These are phyloP conservation scores for Carex kokanica DNA, from an alignment of 176 grass and related monocot genomes.

Conservation along the genomic window DNA sequence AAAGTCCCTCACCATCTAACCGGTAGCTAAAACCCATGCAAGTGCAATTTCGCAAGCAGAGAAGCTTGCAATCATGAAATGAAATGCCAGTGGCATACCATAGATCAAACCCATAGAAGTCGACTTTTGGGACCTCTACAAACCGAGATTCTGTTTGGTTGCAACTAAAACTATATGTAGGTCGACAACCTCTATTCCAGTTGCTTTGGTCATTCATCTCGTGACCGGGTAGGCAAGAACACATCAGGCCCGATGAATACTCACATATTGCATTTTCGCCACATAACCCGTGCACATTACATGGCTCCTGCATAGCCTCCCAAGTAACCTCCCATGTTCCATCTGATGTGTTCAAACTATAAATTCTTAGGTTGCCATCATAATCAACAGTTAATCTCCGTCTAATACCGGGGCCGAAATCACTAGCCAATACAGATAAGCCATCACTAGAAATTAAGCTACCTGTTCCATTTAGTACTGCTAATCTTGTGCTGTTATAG, in stretches of 20 bases:
- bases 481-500: conserved; percentile 40
- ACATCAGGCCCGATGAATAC: conserved; percentile 39
- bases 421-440: background rate
- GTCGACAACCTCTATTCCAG: conserved; percentile 60
- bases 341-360: conserved; percentile 61
- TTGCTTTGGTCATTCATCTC: conserved; percentile 42
- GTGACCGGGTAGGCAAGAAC: conserved; percentile 60
- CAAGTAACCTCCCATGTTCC: conserved; percentile 46
- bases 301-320: conserved; percentile 31
- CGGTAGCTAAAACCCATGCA: conserved; percentile 63
- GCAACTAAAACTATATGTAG: conserved; percentile 38
- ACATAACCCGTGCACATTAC: conserved; percentile 69
- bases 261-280: conserved; percentile 63
- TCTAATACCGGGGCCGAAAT: conserved; percentile 14
- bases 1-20: conserved; percentile 34
- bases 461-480: conserved; percentile 28
- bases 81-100: conserved; percentile 27
- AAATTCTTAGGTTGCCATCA: conserved; percentile 74
- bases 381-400: conserved; percentile 49
- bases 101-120: conserved; percentile 75
- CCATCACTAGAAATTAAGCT: conserved; percentile 32
- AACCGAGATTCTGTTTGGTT: conserved; percentile 31
- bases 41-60: conserved; percentile 40
- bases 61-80: conserved; percentile 37
- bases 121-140: conserved; percentile 34